phyloP scores from a whole-genome alignment of 768 basidiomycete genomes.

The Tylopilus rubrobrunneus region DNA sequence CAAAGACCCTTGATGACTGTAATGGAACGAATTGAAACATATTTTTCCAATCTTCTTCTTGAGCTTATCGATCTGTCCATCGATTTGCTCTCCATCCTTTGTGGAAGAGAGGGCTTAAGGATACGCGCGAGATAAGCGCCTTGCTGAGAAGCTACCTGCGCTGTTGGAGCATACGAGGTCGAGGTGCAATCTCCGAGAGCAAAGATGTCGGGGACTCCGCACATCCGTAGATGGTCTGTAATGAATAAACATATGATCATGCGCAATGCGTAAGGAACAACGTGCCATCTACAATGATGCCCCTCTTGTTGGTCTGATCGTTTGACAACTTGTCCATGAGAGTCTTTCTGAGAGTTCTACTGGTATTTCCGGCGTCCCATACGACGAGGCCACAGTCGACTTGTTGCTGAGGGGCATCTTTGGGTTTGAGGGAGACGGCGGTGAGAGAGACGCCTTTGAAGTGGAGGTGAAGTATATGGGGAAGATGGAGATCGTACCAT shows the following conservation, averaged over 20 bases:
- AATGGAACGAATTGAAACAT: conserved; percentile 86
- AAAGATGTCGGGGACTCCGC: conserved; percentile 75
- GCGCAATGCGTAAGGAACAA: not conserved
- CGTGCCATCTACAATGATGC: conserved; percentile 80
- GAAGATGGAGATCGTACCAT: conserved; percentile 56
- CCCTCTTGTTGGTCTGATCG: conserved; percentile 81
- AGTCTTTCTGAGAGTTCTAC: conserved; percentile 50
- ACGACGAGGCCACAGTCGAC: conserved; percentile 94
- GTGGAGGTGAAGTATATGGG: not conserved
- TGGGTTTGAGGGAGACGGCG: conserved; percentile 83
- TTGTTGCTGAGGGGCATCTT: conserved; percentile 81
- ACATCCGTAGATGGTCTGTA: conserved; percentile 73
- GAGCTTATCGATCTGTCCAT: conserved; percentile 43
- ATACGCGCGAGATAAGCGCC: conserved; percentile 87
- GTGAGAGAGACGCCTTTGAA: conserved; percentile 61
- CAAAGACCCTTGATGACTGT: conserved; percentile 93
- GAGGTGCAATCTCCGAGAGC: conserved; percentile 95
- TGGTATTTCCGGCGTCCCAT: conserved; percentile 78
- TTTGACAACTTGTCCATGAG: conserved; percentile 70
- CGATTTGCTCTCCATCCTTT: conserved; percentile 23
- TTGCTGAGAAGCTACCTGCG: conserved; percentile 94
- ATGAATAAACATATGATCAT: not conserved
- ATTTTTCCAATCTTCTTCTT: conserved; percentile 67
- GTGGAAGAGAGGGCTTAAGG: conserved; percentile 39
- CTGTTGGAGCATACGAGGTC: conserved; percentile 92